Base-by-base conservation (phyloP, 306 rosid genomes). In the Quillaja saponaria region DNA sequence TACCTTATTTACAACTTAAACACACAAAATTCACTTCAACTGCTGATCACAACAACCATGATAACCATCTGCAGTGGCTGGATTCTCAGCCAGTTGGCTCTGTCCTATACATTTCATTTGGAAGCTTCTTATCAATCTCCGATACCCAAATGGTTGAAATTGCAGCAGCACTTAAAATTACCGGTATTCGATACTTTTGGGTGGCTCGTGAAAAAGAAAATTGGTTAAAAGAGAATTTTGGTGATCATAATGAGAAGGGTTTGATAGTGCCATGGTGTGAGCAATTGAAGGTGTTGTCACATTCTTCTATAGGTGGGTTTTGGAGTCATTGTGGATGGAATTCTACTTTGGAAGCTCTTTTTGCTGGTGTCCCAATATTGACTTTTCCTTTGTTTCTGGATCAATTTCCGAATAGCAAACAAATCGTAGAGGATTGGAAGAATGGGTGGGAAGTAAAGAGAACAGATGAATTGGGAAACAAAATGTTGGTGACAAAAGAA, bases 251-350 rank as follows among this genome's bases (percentile, higher is more conserved):
- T 25, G 3, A 39, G 1, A 63, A 11, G 39, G 86, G 90, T 1
- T 19, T 69, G 58, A 78, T 75, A 4, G 76, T 84, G 45, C 76
- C 86, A 2, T 75, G 86, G 86, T 81, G 90, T 69, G 84, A 84
- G 42, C 86, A 84, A 52, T 34, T 84, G 69, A 75, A 49, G 53
- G 90, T 84, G 76, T 50, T 84, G 67, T 72, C 74, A 0, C 84
- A 84, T 46, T 12, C 67, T 69, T 72, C 80, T 0, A 6, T 78
- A 2, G 78, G 76, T 13, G 86, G 80, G 34, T 81, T 84, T 34
- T 81, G 78, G 90, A 78, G 84, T 17, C 86, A 84, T 21, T 81
- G 90, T 55, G 90, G 86, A 11, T 84, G 84, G 86, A 84, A 75
- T 80, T 84, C 86, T 0, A 80, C 74, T 2, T 41, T 78, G 10